These are phyloP conservation scores for Talaromyces sp. DNA, from an alignment of 2,329 filamentous ascomycete species.

Conservation along the genomic window DNA sequence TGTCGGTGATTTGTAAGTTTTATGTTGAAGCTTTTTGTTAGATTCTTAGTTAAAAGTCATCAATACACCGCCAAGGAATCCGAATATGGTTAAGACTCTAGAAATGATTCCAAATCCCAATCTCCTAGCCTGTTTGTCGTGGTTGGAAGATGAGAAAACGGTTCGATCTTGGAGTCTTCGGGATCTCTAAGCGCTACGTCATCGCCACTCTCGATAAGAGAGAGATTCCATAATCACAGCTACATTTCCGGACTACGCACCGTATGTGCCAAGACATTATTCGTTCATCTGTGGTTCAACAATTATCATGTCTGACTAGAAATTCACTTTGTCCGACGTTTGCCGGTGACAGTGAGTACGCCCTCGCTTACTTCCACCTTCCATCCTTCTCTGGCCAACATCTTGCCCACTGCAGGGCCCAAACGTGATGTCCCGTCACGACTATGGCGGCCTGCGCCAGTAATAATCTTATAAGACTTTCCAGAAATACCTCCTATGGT, in stretches of 20 bases:
- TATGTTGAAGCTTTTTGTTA: not conserved
- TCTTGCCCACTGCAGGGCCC: slow-evolving; percentile 74
- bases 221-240: not conserved
- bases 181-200: not conserved
- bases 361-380: slow-evolving; percentile 71
- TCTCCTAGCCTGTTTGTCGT: not conserved
- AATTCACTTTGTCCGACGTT: slow-evolving; percentile 8
- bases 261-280: not conserved
- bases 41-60: not conserved
- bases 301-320: not conserved
- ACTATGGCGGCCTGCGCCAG: slow-evolving; percentile 76
- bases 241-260: not conserved
- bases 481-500: slow-evolving; percentile 46
- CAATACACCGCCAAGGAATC: not conserved
- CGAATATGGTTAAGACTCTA: not conserved
- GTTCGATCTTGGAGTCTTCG: not conserved
- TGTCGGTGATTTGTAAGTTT: not conserved
- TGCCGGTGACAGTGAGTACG: slow-evolving; percentile 66
- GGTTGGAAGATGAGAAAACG: not conserved
- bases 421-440: slow-evolving; percentile 71
- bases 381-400: slow-evolving; percentile 77
- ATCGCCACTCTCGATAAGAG: not conserved
- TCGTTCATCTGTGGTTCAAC: not conserved
- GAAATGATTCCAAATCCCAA: not conserved
- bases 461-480: slow-evolving; percentile 69